These are phyloP conservation scores for Syzygium aqueum DNA, from an alignment of 345 rosid genomes.

Conservation along the genomic window DNA sequence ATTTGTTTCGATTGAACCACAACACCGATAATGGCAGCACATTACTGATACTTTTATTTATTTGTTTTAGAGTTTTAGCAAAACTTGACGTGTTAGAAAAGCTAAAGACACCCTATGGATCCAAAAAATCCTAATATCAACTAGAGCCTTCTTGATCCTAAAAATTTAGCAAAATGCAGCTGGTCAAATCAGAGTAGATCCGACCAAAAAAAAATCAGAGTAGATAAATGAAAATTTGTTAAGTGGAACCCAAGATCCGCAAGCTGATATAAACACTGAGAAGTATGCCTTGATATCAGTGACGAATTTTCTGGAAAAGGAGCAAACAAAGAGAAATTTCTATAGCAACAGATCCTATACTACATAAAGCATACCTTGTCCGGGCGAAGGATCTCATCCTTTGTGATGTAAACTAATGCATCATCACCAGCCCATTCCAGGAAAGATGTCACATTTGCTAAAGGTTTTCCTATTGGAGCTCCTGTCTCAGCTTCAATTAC, in stretches of 20 bases:
- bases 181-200: neutral
- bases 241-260: too few relatives aligned
- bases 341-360: neutral
- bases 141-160: neutral
- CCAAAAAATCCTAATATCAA: neutral
- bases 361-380: constrained; percentile 50
- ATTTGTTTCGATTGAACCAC: neutral
- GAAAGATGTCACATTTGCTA: constrained; percentile 39
- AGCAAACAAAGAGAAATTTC: neutral
- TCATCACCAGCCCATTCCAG: constrained; percentile 83
- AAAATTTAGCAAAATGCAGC: neutral
- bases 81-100: neutral
- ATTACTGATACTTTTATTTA: neutral
- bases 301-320: neutral
- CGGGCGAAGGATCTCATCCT: constrained; percentile 81
- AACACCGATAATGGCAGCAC: neutral
- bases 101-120: neutral
- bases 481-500: constrained; percentile 58
- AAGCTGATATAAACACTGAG: neutral
- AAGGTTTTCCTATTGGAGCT: constrained; percentile 38
- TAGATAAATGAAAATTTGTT: neutral
- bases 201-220: neutral
- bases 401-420: constrained; percentile 63
- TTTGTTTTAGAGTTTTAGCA: neutral
- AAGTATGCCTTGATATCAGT: neutral